Percentiles rank a stretch among this genome's conserved stretches.
Conservation (phyloP, 2,329 filamentous ascomycete genomes). For the Alternaria rosae region DNA sequence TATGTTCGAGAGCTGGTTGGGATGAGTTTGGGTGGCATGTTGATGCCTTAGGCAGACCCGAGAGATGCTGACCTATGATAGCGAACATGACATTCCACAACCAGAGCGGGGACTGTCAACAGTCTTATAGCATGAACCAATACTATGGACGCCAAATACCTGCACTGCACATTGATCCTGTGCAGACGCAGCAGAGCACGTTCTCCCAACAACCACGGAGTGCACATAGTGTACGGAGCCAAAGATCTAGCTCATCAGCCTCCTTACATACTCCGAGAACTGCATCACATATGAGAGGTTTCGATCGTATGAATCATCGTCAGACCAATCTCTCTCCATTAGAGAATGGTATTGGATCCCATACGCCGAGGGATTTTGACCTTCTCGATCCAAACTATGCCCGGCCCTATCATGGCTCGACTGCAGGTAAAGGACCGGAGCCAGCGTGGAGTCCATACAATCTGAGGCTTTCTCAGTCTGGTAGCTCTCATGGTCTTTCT, state of each 20-base stretch:
- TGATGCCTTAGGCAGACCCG: conserved; percentile 14
- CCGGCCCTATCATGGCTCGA: conserved; percentile 12
- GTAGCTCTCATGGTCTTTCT: conserved; percentile 5
- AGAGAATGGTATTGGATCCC: conserved; percentile 12
- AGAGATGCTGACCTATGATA: conserved; percentile 32
- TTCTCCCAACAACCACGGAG: conserved; percentile 15
- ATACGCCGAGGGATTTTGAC: conserved; percentile 16
- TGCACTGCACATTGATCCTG: conserved; percentile 16
- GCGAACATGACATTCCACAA: conserved; percentile 41
- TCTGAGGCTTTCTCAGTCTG: conserved; percentile 19
- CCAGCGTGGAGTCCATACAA: conserved; percentile 41
- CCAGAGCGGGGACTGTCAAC: conserved; percentile 18
- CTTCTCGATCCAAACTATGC: conserved; percentile 21
- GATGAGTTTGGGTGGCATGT: neutral
- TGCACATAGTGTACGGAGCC: conserved; percentile 12
- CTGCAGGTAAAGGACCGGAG: conserved; percentile 24
- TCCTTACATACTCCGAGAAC: conserved; percentile 21
- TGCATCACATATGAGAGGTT: conserved; percentile 13
- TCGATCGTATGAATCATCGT: conserved; percentile 8
- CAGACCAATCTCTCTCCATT: conserved; percentile 11
- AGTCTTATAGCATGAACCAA: conserved; percentile 23
- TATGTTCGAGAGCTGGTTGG: neutral
- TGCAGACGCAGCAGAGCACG: conserved; percentile 29
- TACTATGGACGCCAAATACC: conserved; percentile 15
- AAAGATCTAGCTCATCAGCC: conserved; percentile 27